Base-by-base conservation (phyloP, 1,139 yeast genomes). In the Geotrichum carabidarum region DNA sequence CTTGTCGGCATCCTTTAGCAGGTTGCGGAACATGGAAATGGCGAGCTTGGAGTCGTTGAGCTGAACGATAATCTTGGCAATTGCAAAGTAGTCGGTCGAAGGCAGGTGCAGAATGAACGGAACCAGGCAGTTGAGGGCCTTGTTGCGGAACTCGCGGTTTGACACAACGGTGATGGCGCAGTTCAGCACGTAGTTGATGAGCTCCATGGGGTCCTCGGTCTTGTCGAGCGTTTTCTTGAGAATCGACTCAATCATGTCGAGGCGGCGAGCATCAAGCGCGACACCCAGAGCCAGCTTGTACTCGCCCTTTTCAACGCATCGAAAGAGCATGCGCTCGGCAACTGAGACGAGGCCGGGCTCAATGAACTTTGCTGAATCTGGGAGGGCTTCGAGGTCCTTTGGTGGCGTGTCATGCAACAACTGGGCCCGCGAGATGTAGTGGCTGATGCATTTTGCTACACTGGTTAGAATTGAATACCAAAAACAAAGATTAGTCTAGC, bases 21-120 rank as follows among this genome's bases (percentile, higher is more conserved):
- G 76, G 60, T 79, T 79, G 62, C 80, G 78, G 68, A 93, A 88
- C 53, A 90, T 74, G 55, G 78, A 75, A 42, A 80, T 76, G 4
- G 96, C 95, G 62, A 87, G 77, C 14, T 74, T 71, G 42, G 82
- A 74, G 68, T 90, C 95, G 68, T 90, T 89, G 66, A 93, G 77
- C 69, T 89, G 95, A 46, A 93, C 94, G 53, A 91, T 86, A 59
- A 94, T 85, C 69, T 90, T 91, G 63, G 91, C 83, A 51, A 88
- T 76, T 36, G 88, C 83, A 62, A 82, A 77, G 70, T 89, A 94
- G 65, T 88, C 96, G 52, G 89, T 86, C 45, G 74, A 72, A 51
- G 79, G 75, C 68, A 85, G 78, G 1, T 77, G 67, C 57, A 84
- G 76, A 55, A 87, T 76, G 51, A 85, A 73, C 18, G 77, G 71